These are phyloP conservation scores for Tylopilus intermedius DNA, from an alignment of 768 basidiomycete species.

Conservation along the genomic window DNA sequence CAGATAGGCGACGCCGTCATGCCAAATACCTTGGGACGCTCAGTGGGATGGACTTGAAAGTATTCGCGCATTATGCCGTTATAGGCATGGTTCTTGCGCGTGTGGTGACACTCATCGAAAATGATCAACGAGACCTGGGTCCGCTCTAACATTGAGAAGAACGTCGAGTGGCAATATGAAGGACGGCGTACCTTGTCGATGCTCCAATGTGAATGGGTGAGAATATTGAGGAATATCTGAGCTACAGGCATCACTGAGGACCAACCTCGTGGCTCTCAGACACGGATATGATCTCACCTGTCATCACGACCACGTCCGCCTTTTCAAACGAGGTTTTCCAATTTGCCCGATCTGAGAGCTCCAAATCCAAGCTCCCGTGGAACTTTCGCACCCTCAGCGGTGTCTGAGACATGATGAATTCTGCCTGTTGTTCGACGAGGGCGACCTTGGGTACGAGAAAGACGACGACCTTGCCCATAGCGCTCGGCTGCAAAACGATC, in stretches of 20 bases:
- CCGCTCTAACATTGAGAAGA: neutral
- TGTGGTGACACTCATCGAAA: conserved; percentile 57
- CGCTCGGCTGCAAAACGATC: conserved; percentile 50
- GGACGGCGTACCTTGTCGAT: conserved; percentile 47
- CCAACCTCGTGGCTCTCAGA: neutral
- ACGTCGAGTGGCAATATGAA: neutral
- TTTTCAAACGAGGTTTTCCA: conserved; percentile 63
- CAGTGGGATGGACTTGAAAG: conserved; percentile 36
- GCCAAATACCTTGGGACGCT: conserved; percentile 82
- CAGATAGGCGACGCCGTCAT: conserved; percentile 91
- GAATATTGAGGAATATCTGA: conserved; percentile 74
- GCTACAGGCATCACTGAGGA: conserved; percentile 38
- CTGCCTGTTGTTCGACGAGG: conserved; percentile 77
- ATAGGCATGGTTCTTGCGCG: conserved; percentile 52
- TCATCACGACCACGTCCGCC: conserved; percentile 81
- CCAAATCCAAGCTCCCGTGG: conserved; percentile 66
- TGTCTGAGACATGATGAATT: conserved; percentile 60
- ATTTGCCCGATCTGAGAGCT: conserved; percentile 57
- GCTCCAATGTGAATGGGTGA: conserved; percentile 79
- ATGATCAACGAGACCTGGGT: conserved; percentile 51
- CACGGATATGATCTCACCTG: conserved; percentile 44
- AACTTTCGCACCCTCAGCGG: conserved; percentile 63
- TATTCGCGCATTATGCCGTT: conserved; percentile 57
- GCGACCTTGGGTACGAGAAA: conserved; percentile 85
- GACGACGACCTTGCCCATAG: conserved; percentile 56